phyloP scores from a whole-genome alignment of 2,329 filamentous ascomycete species.

The Colletotrichum tamarilloi region DNA sequence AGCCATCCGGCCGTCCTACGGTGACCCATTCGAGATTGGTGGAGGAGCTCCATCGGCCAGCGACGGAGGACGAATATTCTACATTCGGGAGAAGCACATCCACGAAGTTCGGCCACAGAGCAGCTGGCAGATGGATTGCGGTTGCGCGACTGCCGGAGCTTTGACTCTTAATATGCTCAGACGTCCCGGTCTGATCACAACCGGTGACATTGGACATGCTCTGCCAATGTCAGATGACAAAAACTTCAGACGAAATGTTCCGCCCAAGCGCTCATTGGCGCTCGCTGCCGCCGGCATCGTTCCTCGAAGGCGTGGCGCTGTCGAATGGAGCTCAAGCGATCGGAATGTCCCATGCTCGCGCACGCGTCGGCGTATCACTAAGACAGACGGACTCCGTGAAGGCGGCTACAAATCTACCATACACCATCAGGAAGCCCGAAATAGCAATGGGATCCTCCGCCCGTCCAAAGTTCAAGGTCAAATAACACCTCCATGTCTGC shows the following conservation, averaged over 20 bases:
- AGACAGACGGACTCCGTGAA: background rate
- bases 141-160: background rate
- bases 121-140: background rate
- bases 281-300: slow-evolving; percentile 9
- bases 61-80: background rate
- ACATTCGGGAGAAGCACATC: background rate
- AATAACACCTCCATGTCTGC: background rate
- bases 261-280: background rate
- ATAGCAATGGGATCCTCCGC: background rate
- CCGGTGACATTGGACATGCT: background rate
- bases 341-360: slow-evolving; percentile 3
- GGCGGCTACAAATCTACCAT: background rate
- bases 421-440: background rate
- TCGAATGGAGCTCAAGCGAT: background rate
- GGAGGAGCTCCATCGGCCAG: slow-evolving; percentile 17
- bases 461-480: background rate
- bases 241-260: slow-evolving; percentile 1
- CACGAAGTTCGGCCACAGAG: background rate
- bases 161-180: background rate
- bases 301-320: slow-evolving; percentile 7
- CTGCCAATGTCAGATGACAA: background rate
- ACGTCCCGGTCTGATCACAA: background rate
- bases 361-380: slow-evolving; percentile 15
- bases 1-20: slow-evolving; percentile 10
- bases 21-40: slow-evolving; percentile 18